Evolutionary conservation across 2,329 filamentous ascomycete species (phyloP).

Genomic region (Epichloe brachyelytri): DNA sequence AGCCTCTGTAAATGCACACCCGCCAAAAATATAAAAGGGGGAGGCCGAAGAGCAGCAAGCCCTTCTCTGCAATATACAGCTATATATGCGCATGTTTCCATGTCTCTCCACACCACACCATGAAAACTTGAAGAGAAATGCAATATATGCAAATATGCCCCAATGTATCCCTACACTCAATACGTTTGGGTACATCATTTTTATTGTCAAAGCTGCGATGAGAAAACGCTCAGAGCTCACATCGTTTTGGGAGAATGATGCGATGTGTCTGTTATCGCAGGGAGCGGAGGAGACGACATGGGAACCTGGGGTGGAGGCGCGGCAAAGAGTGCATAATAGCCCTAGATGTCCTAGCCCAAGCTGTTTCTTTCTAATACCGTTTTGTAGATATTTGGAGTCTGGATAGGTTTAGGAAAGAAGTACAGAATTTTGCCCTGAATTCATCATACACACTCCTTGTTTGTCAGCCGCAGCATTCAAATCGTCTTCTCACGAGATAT

Average conservation of each 20-base stretch:
- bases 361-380: not conserved
- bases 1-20: conserved; percentile 44
- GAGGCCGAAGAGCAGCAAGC: not conserved
- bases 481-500: too few relatives aligned
- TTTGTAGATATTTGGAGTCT: conserved; percentile 13
- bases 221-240: too few relatives aligned
- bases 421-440: conserved; percentile 1
- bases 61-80: not conserved
- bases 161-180: too few relatives aligned
- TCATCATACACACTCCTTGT: not conserved
- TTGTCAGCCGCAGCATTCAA: too few relatives aligned
- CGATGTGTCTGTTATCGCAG: too few relatives aligned
- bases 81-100: not conserved
- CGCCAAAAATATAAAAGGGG: not conserved
- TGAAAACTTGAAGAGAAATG: not conserved
- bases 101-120: too few relatives aligned
- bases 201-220: too few relatives aligned
- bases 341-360: not conserved
- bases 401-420: conserved; percentile 5
- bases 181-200: too few relatives aligned
- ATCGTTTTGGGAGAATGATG: too few relatives aligned
- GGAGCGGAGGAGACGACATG: conserved; percentile 21
- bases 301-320: too few relatives aligned
- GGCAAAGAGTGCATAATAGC: not conserved
- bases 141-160: too few relatives aligned